phyloP scores from a whole-genome alignment of 208 protist species.

The Porcisia deanei region DNA sequence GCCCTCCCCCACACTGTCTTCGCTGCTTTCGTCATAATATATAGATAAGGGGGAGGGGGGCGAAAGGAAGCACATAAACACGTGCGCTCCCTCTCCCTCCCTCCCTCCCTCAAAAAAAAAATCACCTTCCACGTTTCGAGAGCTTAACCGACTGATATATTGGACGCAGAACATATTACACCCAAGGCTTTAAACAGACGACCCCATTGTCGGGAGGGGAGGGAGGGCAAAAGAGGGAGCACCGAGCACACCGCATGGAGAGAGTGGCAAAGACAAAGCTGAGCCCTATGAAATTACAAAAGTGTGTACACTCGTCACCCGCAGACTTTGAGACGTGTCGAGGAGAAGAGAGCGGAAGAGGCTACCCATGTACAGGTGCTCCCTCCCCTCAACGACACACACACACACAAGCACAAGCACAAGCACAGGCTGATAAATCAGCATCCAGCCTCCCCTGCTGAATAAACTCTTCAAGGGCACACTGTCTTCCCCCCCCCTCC shows the following conservation, averaged over 20 bases:
- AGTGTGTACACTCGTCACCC: neutral
- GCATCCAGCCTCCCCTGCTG: too few relatives aligned
- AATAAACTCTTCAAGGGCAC: neutral
- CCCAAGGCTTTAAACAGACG: neutral
- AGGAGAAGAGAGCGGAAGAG: neutral
- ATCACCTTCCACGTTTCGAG: neutral
- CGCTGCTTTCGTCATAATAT: too few relatives aligned
- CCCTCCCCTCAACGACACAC: neutral
- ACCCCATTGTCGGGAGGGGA: too few relatives aligned
- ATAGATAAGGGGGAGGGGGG: too few relatives aligned
- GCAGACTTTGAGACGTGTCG: neutral
- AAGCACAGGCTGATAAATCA: neutral
- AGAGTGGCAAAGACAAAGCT: neutral
- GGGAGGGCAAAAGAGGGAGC: neutral
- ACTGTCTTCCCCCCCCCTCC: neutral
- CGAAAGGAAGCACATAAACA: neutral
- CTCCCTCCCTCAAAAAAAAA: neutral
- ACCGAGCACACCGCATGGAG: neutral
- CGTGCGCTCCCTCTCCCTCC: neutral
- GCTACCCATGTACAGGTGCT: neutral
- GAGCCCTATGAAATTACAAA: neutral
- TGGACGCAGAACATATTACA: neutral
- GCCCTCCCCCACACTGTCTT: neutral
- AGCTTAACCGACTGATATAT: neutral
- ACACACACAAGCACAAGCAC: neutral